Evolutionary conservation across 2,329 filamentous ascomycete species (phyloP), one percentile per base, ranked within the genome.

Genomic region (Pseudogymnoascus pannorum): DNA sequence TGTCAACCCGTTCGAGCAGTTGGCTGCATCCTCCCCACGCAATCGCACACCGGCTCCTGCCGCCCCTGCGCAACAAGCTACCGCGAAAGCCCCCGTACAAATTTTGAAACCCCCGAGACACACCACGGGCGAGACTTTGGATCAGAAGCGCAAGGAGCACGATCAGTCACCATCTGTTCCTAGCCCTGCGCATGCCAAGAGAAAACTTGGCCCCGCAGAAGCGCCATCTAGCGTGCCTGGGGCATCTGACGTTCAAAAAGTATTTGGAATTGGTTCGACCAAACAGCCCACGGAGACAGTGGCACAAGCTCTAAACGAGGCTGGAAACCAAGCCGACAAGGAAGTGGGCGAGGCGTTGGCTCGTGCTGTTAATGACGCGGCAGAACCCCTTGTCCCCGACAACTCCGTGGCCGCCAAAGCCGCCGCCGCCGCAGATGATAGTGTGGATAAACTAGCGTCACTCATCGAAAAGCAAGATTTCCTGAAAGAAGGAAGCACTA

Each of bases 1-100:
- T 73, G 80, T 86, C 68, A 90, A 90, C 68, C 87, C 87, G 1
- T 90, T 90, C 68, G 86, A 89, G 62, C 81, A 87, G 68, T 76
- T 90, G 64, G 82, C 85, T 62, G 84, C 85, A 44, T 85, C 85
- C 2, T 88, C 85, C 64, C 84, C 85, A 36, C 81, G 82, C 59
- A 84, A 83, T 65, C 77, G 76, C 60, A 81, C 80, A 24, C 78
- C 81, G n/a, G 79, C 80, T 67, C 70, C 72, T 58, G 70, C 71
- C 12, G 64, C 62, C 4, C 59, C 63, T 58, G 58, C 77, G 44
- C 76, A 80, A 8, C 77, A 78, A 65, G 69, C 71, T 54, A 69
- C 70, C 3, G 31, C 60, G 26, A 54, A 54, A 54, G 29, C 60
- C 9, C 51, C 63, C n/a, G 66, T 71, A 31, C 72, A 70, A 60